Evolutionary conservation across 2,329 filamentous ascomycete species (phyloP).

Genomic region (Rhynchosporium graminicola): DNA sequence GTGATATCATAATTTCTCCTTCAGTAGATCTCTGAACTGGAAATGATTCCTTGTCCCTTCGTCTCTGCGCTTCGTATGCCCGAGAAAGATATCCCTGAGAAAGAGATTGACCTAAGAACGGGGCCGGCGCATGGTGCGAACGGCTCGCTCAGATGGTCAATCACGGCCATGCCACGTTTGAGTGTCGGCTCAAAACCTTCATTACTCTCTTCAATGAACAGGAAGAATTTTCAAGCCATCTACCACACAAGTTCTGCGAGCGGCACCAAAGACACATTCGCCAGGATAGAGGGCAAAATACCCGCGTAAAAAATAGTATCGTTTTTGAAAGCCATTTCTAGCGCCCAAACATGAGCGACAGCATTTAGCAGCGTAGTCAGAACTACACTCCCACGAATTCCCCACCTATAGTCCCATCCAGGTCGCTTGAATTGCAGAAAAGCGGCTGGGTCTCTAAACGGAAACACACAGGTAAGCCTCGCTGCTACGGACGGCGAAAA

Average conservation of each 20-base stretch:
- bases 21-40: neutral
- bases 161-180: neutral
- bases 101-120: no score
- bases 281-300: neutral
- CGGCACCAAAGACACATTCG: neutral
- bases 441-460: slow-evolving; percentile 1
- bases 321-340: slow-evolving; percentile 3
- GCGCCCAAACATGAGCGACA: slow-evolving; percentile 6
- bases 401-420: slow-evolving; percentile 1
- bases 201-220: neutral
- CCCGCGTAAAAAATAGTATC: neutral
- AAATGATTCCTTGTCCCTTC: neutral
- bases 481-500: slow-evolving; percentile 3
- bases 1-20: neutral
- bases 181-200: slow-evolving; percentile 1
- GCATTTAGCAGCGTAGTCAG: slow-evolving; percentile 6
- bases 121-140: neutral
- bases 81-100: neutral
- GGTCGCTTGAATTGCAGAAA: slow-evolving; percentile 3
- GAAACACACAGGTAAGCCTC: slow-evolving; percentile 3
- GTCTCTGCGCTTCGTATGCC: slow-evolving; percentile 3
- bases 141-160: neutral
- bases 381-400: neutral
- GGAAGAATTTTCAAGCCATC: slow-evolving; percentile 12
- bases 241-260: neutral